Conservation (phyloP, 148 eudicot genomes). For the Vaccinium darrowii region DNA sequence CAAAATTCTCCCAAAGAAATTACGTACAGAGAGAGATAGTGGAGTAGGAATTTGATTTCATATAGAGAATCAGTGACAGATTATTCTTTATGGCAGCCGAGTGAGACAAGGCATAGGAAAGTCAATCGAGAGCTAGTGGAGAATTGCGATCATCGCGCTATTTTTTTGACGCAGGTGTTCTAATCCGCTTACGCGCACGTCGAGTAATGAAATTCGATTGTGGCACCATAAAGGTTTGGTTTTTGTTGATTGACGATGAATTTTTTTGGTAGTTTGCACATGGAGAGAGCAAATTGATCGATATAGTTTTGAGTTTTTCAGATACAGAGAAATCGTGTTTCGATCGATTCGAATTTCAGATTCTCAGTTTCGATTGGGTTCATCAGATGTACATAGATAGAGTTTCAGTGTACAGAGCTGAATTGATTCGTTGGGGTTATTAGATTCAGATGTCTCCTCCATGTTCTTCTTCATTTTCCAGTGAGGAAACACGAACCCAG, state of each 20-base stretch:
- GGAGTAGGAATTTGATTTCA: background rate
- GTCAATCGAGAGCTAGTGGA: background rate
- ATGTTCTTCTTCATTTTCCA: slow-evolving; percentile 18
- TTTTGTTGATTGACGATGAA: background rate
- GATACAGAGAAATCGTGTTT: no score
- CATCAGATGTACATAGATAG: no score
- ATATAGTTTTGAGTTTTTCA: background rate
- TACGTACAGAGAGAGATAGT: background rate
- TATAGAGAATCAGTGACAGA: no score
- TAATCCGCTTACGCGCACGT: no score
- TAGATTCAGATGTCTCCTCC: slow-evolving; percentile 22
- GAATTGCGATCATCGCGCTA: no score
- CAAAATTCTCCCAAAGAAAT: background rate
- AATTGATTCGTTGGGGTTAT: no score
- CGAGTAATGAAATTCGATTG: background rate
- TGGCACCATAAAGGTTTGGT: background rate
- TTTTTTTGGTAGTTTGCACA: background rate
- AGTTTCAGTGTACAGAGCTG: no score
- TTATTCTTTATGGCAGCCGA: no score
- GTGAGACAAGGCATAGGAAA: background rate
- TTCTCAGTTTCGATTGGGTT: no score
- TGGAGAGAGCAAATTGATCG: background rate
- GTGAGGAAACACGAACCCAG: slow-evolving; percentile 14
- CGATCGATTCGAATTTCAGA: no score
- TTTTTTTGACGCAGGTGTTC: no score